These are phyloP conservation scores for Leccinum subgranulosum DNA, from an alignment of 768 basidiomycete species.

Conservation along the genomic window DNA sequence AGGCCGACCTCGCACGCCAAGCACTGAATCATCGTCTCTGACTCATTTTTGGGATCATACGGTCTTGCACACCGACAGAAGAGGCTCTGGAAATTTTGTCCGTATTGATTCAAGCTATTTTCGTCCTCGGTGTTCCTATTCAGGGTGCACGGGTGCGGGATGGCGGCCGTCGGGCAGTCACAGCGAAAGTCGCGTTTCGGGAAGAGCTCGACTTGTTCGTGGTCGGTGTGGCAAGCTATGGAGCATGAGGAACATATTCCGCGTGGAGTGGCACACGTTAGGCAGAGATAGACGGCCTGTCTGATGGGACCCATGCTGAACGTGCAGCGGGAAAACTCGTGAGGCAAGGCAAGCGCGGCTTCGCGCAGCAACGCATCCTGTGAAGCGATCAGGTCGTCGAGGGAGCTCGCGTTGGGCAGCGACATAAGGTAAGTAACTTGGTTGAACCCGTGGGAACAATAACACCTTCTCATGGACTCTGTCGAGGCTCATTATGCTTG, in stretches of 20 bases:
- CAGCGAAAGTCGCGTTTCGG: slow-evolving; percentile 82
- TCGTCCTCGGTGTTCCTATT: slow-evolving; percentile 50
- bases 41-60: slow-evolving; percentile 71
- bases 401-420: slow-evolving; percentile 14
- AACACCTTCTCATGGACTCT: too few relatives aligned
- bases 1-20: slow-evolving; percentile 69
- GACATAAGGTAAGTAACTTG: too few relatives aligned
- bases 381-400: slow-evolving; percentile 23
- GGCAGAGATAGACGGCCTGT: slow-evolving; percentile 81
- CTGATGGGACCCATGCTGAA: slow-evolving; percentile 58
- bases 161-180: slow-evolving; percentile 72
- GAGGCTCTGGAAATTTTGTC: slow-evolving; percentile 64
- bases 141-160: slow-evolving; percentile 62
- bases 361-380: slow-evolving; percentile 31
- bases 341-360: slow-evolving; percentile 51
- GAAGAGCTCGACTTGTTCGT: slow-evolving; percentile 85
- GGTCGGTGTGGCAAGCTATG: slow-evolving; percentile 81
- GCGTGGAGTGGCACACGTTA: slow-evolving; percentile 62
- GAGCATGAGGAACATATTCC: slow-evolving; percentile 84
- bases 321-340: slow-evolving; percentile 64
- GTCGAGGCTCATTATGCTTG: too few relatives aligned
- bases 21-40: slow-evolving; percentile 89
- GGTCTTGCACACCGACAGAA: slow-evolving; percentile 75
- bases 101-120: slow-evolving; percentile 63
- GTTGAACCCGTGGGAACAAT: too few relatives aligned